Evolutionary conservation across 352 stramenopile species (phyloP), one percentile per base, ranked within the genome.

Genomic region (Pythium plurisporium): DNA sequence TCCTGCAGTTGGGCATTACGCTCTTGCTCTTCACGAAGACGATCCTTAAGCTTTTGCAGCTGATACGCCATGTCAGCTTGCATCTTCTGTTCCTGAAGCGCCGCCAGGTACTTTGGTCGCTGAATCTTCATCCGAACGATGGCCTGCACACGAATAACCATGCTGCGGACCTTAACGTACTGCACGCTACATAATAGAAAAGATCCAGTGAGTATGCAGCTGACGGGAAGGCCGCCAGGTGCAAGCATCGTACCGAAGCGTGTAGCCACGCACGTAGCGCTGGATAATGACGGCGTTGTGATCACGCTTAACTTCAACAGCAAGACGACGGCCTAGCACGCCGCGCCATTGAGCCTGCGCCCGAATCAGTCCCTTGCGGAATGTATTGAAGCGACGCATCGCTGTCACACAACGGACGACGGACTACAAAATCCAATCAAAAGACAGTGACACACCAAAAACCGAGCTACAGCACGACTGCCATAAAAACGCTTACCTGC

Each of bases 21-120:
- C 33, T 75, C 55, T 45, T 94, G 79, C 50, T 94, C 85, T 62
- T 92, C 81, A 22, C 84, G 76, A 14, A 95, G 65, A 23, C 82
- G 81, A 14, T 85, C 69, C 62, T 95, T 86, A 2, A 95, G 68
- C 50, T 83, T 82, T 20, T 91, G 57, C 15, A 95, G 65, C 55
- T 95, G 86, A 61, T 87, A 94, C 38, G 76, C 69, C 86, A 95
- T 95, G 59, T 95, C 82, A 31, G 80, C 83, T 59, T 95, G 79
- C 48, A 86, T 62, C 60, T 89, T 87, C 65, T 92, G 78, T 33
- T 95, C 83, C 27, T 91, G 65, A 11, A 90, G 69, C 23, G 72
- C 80, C 33, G 75, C 78, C 5, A 86, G 55, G 54, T 84, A 95
- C 67, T 93, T 94, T 7, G 79, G 72, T 2, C 81, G 74, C 59